Evolutionary conservation across 805 yeast genomes (phyloP).

Genomic region (Scheffersomyces ergatensis): DNA sequence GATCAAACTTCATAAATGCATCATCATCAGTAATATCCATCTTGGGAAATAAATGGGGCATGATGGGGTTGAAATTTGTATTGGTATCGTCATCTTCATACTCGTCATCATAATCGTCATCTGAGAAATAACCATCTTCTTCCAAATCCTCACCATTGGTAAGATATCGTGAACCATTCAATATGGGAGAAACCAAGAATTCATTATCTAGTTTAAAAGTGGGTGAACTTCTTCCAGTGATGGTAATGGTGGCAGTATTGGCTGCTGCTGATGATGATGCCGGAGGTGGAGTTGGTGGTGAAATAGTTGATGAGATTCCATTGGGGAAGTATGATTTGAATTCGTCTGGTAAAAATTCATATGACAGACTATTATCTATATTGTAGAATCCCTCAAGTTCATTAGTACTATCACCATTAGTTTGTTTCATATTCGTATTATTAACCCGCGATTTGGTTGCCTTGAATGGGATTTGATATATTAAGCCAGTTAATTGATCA

Average conservation of each 20-base stretch:
- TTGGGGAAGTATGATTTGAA: not conserved
- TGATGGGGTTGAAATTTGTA: conserved; percentile 22
- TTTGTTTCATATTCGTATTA: not conserved
- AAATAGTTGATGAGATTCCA: not conserved
- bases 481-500: conserved; percentile 3
- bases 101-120: conserved; percentile 8
- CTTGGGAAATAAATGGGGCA: conserved; percentile 36
- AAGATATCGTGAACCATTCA: not conserved
- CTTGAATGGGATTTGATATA: not conserved
- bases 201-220: not conserved
- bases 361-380: not conserved
- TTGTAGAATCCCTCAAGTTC: no score
- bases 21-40: conserved; percentile 22
- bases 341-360: not conserved
- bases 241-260: no score
- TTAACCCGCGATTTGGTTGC: not conserved
- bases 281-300: not conserved
- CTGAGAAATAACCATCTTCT: not conserved
- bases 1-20: conserved; percentile 22
- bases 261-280: no score
- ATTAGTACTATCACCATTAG: not conserved
- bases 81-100: conserved; percentile 1
- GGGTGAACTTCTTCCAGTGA: not conserved
- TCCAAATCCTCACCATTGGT: conserved; percentile 1
- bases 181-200: not conserved